Conservation (phyloP, 2,329 filamentous ascomycete genomes). For the Pyrenochaeta sp. region DNA sequence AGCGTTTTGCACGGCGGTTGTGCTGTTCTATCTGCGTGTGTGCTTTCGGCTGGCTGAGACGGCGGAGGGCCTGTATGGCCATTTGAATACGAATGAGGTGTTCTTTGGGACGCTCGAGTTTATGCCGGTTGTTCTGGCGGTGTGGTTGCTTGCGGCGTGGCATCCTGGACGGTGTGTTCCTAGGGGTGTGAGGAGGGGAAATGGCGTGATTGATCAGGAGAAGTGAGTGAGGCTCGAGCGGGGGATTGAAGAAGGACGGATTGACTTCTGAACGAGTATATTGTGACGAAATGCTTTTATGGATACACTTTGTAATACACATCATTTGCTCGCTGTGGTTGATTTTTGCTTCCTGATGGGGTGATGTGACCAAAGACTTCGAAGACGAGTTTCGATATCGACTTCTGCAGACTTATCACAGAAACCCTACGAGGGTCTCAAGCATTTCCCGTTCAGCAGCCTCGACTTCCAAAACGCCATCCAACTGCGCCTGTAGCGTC, state of each 20-base stretch:
- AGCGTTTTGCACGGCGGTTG: conserved; percentile 54
- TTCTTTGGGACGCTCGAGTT: conserved; percentile 65
- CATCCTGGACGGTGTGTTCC: conserved; percentile 53
- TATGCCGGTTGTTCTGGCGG: conserved; percentile 60
- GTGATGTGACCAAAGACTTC: no score
- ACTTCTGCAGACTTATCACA: conserved; percentile 32
- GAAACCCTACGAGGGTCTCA: conserved; percentile 58
- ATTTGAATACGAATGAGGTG: conserved; percentile 59
- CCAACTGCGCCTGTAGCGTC: conserved; percentile 74
- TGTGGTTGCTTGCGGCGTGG: conserved; percentile 55
- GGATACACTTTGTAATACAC: background rate
- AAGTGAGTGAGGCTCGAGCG: conserved; percentile 2
- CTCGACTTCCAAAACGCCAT: conserved; percentile 62
- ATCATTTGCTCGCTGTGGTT: background rate
- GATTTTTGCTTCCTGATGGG: background rate
- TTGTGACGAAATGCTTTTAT: background rate
- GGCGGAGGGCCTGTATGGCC: conserved; percentile 56
- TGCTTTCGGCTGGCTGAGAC: conserved; percentile 64
- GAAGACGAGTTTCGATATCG: no score
- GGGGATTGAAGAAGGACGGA: background rate
- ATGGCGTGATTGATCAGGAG: background rate
- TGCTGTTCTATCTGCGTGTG: conserved; percentile 62
- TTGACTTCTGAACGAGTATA: background rate
- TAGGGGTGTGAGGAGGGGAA: background rate
- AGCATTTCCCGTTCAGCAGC: conserved; percentile 70